Evolutionary conservation across 495 filamentous ascomycete genomes (phyloP), one percentile per base, ranked within the genome.

Genomic region (Neurospora sp.): DNA sequence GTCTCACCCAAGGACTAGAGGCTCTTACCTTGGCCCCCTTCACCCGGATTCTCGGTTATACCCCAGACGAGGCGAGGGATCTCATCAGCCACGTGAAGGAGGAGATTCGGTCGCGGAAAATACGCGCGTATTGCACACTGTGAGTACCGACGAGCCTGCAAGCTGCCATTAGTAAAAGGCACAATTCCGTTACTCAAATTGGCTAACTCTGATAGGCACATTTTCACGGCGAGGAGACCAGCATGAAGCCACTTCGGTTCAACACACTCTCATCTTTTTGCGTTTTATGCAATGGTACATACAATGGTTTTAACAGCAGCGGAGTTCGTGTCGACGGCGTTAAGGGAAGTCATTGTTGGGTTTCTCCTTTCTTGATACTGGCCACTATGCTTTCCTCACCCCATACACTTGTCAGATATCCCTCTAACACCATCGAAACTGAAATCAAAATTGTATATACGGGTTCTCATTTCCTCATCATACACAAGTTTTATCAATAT

Each of bases 11-110:
- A 74, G 92, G 91, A 18, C 83, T 97, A 59, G 88, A 94, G 72
- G 89, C 89, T 8, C 81, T 96, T 53, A 91, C 89, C 72, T 77
- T 97, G 75, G 94, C 88, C 1, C 90, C 94, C 5, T 86, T 98
- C 76, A 91, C 85, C 42, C 86, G 93, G 72, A 86, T 90, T 14
- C 85, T 86, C 69, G 81, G 83, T 27, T 94, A 89, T 87, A 83
- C 87, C 8, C 72, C 85, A n/a, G 85, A 89, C n/a, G 86, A 91
- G 72, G 90, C 97, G 47, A 81, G 85, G 61, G 84, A 86, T 39
- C 80, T 95, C 4, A 77, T 90, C 9, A 79, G 85, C 10, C 87
- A 89, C 37, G 92, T 92, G 41, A 89, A 87, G 75, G 83, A 80
- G 18, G 90, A 94, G 70, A 89, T 94, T n/a, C 89, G 89, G 76